Base-by-base conservation (phyloP, 1,284 basidiomycete genomes). In the Megacollybia platyphylla region DNA sequence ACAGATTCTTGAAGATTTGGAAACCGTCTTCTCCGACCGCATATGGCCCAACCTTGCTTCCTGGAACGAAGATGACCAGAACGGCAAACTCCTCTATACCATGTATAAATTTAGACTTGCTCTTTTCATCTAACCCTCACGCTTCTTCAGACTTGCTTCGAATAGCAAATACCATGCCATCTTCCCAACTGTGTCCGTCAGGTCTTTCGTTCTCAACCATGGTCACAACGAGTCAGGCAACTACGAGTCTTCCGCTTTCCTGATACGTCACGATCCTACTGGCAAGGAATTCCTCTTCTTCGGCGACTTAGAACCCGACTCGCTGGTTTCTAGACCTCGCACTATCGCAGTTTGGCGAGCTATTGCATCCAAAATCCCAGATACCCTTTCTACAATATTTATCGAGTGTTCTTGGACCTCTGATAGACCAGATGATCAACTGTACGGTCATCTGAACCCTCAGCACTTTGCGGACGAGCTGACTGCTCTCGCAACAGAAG, bases 11-110 rank as follows among this genome's bases (percentile, higher is more conserved):
- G 61, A 79, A 48, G 76, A 80, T 54, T 60, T 91, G 2, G 74
- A 85, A 51, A 70, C 64, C 43, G 64, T 87, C n/a, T 91, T 91
- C 56, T 72, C 79, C 3, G 81, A 79, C 54, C 71, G 81, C 9
- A 63, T 88, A 41, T 91, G 87, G 87, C 87, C 87, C 1, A 81
- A 79, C 49, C 70, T 91, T 13, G 87, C 84, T 2, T 79, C 81
- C 7, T 84, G 79, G 71, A 65, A 80, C 43, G 71, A 77, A 51
- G 57, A 68, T 2, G 72, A 82, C 48, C 65, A 71, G 1, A 57
- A 66, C 4, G 63, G 65, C 47, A 75, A 74, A 44, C 62, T 80
- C 34, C 54, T 85, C 44, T 81, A 81, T 49, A 67, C 71, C 42
- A 55, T 62, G 79, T 81, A 56, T 56, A 15, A 34, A 2, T 34